Evolutionary conservation across 345 rosid species (phyloP), one percentile per base, ranked within the genome.

Genomic region (Populus ilicifolia): DNA sequence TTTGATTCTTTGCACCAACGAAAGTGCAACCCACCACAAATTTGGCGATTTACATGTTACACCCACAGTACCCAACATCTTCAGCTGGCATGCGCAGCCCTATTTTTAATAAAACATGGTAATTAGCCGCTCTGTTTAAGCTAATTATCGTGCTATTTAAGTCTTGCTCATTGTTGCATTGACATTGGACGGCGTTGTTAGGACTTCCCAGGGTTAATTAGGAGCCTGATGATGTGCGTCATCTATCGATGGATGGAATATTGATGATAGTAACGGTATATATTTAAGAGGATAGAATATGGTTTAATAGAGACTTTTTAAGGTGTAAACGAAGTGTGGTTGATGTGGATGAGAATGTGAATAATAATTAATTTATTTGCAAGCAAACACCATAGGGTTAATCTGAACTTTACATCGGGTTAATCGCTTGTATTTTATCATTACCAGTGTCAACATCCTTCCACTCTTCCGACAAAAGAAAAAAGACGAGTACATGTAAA

Each of bases 1-100:
- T 43, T 43, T 54, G 56, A 70, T 54, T 12, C 54, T 65, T 65
- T 66, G 63, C 41, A 52, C 69, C 77, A 73, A 41, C 63, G 16
- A 43, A 62, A 70, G 30, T 61, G 54, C 75, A 63, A 73, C 33
- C 46, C 17, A 8, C 74, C 80, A 59, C 35, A 33, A 46, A 67
- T 33, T 68, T 68, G 35, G 77, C 66, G 59, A 69, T 73, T 9
- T 30, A 43, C 68, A 65, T 61, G 46, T 7, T 11, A 65, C 27
- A 38, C 46, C 11, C 25, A 8, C 61, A 54, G 61, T 48, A 64
- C 20, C 59, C 70, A 61, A 46, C 48, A 54, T n/a, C 29, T 41
- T 75, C 25, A 35, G 38, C 36, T 36, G 71, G 10, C 27, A 35
- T 33, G 36, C 36, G 36, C 46, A 20, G 3, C 5, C 20, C 8